phyloP scores from a whole-genome alignment of 345 rosid species.

The Euphorbia pulcherrima region DNA sequence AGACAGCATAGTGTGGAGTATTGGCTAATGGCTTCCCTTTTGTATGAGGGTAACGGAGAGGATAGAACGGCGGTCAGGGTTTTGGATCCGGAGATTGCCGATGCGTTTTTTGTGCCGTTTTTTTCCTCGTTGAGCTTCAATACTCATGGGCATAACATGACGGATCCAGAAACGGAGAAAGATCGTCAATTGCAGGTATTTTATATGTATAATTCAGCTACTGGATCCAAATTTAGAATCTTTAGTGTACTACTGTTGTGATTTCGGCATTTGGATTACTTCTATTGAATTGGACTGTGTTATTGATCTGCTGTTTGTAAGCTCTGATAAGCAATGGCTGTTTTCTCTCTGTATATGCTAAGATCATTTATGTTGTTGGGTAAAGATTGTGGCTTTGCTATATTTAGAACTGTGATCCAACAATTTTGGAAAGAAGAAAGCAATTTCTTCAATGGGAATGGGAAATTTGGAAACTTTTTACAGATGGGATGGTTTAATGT shows the following conservation, averaged over 20 bases:
- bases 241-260: background rate
- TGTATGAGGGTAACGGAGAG: conserved; percentile 37
- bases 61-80: conserved; percentile 75
- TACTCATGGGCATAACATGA: conserved; percentile 83
- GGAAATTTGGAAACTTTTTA: background rate
- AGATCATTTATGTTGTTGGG: background rate
- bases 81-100: conserved; percentile 85
- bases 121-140: conserved; percentile 89
- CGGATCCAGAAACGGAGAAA: conserved; percentile 83
- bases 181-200: conserved; percentile 87
- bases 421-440: background rate
- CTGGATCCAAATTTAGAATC: background rate
- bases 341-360: background rate
- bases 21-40: conserved; percentile 90
- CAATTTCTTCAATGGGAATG: background rate
- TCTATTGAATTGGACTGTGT: background rate
- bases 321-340: background rate
- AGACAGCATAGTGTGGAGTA: conserved; percentile 93
- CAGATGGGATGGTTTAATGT: background rate
- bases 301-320: background rate
- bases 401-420: background rate
- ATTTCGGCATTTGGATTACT: background rate
- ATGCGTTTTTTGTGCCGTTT: conserved; percentile 82
- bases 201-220: background rate
- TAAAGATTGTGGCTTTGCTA: background rate